Base-by-base conservation (phyloP, 352 stramenopile species). In the Globisporangium radiosum region DNA sequence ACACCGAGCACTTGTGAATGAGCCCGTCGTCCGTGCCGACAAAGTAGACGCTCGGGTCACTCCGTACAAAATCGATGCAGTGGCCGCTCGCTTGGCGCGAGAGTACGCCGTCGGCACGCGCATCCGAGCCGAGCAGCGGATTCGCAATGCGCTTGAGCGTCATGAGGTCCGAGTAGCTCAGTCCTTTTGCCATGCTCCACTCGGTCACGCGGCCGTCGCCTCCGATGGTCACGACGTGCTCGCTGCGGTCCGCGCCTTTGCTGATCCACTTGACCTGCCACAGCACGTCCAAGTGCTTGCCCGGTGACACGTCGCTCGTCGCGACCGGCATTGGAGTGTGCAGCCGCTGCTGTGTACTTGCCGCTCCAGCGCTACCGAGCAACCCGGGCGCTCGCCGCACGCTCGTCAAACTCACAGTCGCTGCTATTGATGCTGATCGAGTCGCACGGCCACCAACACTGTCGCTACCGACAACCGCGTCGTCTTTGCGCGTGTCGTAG, bases 261-360 rank as follows among this genome's bases (percentile, higher is more conserved):
- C 82, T 85, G 36, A 97, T 86, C 92, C 92, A 98, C 58, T 92
- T 85, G 54, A 97, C 82, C 59, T 96, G 76, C 92, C 92, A 97
- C 38, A 98, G 88, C 3, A 88, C 85, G 40, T 97, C 90, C 37
- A 94, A 74, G 62, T 98, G 92, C 52, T 92, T 94, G 0, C 79
- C 83, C 7, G 48, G 62, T 37, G 75, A 81, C 5, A 72, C 71
- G 10, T 81, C 78, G 57, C 78, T 90, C 4, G 68, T 85, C 7
- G 76, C 78, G 56, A 87, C 76, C 0, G 81, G 70, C 1, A 76
- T 57, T 0, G 80, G 80, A 3, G 75, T 65, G n/a, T 64, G 54
- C 15, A 59, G 55, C 19, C 49, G 33, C 5, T 10, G 39, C 39
- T 43, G 1, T 59, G 25, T 25, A 25, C 25, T 25, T 25, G 25